Conservation (phyloP, 75 land plant genomes). For the Chamaecyparis obtusa region DNA sequence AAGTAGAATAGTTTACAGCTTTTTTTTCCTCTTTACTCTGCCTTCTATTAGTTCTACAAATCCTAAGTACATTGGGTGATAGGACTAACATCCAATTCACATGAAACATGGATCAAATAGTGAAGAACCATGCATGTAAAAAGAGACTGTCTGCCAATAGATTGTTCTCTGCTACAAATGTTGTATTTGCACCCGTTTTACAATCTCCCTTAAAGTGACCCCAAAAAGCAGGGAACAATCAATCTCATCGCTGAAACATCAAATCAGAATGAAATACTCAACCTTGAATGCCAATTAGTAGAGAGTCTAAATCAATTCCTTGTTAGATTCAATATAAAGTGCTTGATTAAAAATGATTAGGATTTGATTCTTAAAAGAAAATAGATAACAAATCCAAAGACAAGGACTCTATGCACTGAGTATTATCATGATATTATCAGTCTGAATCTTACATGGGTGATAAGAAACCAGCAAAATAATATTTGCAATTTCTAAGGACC, state of each 20-base stretch:
- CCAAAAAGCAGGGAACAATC: too few species aligned
- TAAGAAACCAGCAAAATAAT: background rate
- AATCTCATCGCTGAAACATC: background rate
- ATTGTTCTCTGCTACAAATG: background rate
- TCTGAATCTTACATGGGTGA: background rate
- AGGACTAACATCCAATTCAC: background rate
- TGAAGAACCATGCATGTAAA: background rate
- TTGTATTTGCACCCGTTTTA: background rate
- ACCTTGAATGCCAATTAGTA: background rate
- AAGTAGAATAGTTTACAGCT: background rate
- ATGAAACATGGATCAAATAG: background rate
- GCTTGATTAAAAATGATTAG: background rate
- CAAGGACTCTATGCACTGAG: background rate
- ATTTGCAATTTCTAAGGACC: background rate
- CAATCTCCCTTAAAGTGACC: background rate
- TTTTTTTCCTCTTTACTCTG: background rate
- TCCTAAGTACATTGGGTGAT: background rate
- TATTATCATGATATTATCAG: too few species aligned
- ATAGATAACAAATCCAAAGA: background rate
- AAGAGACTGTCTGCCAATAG: background rate
- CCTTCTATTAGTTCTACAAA: background rate
- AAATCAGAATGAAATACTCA: background rate
- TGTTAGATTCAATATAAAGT: background rate
- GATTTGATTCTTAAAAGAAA: background rate
- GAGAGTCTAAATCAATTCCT: background rate